Evolutionary conservation across 257 asterid genomes (phyloP).

Genomic region (Nicotiana tomentosiformis): DNA sequence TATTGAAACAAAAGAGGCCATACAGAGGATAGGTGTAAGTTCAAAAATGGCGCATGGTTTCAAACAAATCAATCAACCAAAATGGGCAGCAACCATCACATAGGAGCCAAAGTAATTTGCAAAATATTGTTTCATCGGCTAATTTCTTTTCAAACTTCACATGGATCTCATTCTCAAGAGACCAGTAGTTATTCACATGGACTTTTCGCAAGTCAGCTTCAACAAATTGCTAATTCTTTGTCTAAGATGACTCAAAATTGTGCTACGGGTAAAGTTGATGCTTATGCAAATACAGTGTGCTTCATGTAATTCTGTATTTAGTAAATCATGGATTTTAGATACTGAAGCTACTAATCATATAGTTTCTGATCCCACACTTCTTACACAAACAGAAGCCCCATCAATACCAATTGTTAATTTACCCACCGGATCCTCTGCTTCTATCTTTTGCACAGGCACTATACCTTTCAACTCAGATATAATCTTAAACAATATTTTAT

Average conservation of each 20-base stretch:
- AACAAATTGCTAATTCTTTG: background rate
- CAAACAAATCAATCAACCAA: background rate
- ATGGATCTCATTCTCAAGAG: background rate
- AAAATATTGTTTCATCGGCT: background rate
- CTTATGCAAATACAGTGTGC: background rate
- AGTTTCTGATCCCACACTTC: background rate
- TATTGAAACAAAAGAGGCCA: background rate
- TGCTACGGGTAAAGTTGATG: background rate
- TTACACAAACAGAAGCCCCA: background rate
- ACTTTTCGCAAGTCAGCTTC: background rate
- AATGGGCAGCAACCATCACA: background rate
- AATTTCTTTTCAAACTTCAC: background rate
- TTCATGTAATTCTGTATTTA: background rate
- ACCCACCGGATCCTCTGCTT: background rate
- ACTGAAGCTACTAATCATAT: constrained; percentile 7
- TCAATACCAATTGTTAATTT: background rate
- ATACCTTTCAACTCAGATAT: background rate
- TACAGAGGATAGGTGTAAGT: background rate
- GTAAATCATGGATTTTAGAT: background rate
- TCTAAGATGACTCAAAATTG: background rate
- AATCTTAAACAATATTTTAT: background rate
- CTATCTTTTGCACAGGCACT: background rate
- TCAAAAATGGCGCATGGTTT: background rate
- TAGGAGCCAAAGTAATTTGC: background rate
- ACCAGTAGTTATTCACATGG: background rate